Percentiles rank a stretch among this genome's conserved stretches.
These are phyloP conservation scores for Sungouiella blattae DNA, from an alignment of 805 yeast genomes.

Conservation along the genomic window DNA sequence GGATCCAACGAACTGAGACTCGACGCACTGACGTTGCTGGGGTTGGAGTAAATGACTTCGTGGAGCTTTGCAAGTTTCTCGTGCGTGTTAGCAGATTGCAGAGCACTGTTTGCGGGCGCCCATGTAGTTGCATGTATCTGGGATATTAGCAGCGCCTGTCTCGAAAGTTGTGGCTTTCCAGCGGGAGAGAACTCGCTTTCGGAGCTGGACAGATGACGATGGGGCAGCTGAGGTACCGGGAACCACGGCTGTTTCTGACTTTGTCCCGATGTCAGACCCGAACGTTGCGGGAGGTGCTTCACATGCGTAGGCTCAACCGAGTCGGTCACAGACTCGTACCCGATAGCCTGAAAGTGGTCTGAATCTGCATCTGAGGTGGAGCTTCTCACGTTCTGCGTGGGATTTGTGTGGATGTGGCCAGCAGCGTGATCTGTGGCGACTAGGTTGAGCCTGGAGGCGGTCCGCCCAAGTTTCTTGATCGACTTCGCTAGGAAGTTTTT, in stretches of 20 bases:
- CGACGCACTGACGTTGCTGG: conserved; percentile 2
- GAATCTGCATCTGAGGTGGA: neutral
- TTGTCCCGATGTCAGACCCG: neutral
- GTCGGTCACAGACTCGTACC: conserved; percentile 27
- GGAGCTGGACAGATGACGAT: neutral
- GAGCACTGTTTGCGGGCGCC: neutral
- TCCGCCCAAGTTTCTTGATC: conserved; percentile 26
- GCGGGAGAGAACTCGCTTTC: neutral
- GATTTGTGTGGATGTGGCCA: neutral
- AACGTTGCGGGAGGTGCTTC: conserved; percentile 21
- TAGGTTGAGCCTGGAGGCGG: conserved; percentile 25
- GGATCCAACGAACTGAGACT: conserved; percentile 3
- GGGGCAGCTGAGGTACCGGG: neutral
- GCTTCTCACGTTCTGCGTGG: neutral
- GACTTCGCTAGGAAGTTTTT: conserved; percentile 10
- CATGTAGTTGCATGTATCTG: neutral
- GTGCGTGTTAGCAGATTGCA: neutral
- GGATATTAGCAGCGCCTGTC: neutral
- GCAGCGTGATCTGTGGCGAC: neutral
- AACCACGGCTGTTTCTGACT: neutral
- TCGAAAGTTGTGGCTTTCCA: neutral
- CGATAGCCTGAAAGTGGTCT: conserved; percentile 34
- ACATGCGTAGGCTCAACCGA: conserved; percentile 30
- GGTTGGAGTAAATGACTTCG: neutral
- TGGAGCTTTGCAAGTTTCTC: too few species aligned